Conservation (phyloP, 2,329 filamentous ascomycete genomes). For the Neofusicoccum cordaticola region DNA sequence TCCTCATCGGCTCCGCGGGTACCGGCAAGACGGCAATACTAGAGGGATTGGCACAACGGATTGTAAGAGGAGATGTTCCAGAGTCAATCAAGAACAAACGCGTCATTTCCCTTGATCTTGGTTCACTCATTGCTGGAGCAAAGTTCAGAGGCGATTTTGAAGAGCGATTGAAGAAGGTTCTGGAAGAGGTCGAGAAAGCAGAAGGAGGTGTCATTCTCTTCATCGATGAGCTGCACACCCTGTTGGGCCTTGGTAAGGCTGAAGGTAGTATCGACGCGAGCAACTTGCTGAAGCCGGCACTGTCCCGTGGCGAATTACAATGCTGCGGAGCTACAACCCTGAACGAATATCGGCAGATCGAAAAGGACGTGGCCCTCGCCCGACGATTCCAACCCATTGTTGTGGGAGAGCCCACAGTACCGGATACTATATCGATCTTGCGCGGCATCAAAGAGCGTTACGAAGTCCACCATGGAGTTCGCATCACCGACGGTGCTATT, state of each 20-base stretch:
- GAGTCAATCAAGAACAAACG: slow-evolving; percentile 94
- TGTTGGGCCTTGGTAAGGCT: slow-evolving; percentile 88
- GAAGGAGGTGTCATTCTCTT: slow-evolving; percentile 90
- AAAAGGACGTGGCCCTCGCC: slow-evolving; percentile 92
- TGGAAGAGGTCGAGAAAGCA: slow-evolving; percentile 87
- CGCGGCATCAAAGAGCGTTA: slow-evolving; percentile 97
- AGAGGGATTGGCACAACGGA: slow-evolving; percentile 84
- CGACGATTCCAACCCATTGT: slow-evolving; percentile 90
- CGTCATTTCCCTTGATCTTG: slow-evolving; percentile 83
- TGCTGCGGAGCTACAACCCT: slow-evolving; percentile 94
- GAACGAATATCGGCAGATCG: slow-evolving; percentile 87
- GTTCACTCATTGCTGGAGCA: slow-evolving; percentile 88
- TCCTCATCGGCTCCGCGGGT: slow-evolving; percentile 86
- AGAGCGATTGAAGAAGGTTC: slow-evolving; percentile 83
- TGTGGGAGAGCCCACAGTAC: slow-evolving; percentile 86
- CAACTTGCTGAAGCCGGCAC: slow-evolving; percentile 87
- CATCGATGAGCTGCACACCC: slow-evolving; percentile 88
- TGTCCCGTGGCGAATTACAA: slow-evolving; percentile 90
- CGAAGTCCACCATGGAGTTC: slow-evolving; percentile 93
- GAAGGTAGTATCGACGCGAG: slow-evolving; percentile 96
- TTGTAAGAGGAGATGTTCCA: slow-evolving; percentile 88
- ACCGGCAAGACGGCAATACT: slow-evolving; percentile 93
- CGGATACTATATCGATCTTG: slow-evolving; percentile 91
- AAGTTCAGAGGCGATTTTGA: slow-evolving; percentile 97
- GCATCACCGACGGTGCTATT: slow-evolving; percentile 87